A percentile compares a stretch with the other conserved stretches of the same genome.
Conservation (phyloP, 176 grass and related monocot species). For the Tillandsia fasciculata region DNA sequence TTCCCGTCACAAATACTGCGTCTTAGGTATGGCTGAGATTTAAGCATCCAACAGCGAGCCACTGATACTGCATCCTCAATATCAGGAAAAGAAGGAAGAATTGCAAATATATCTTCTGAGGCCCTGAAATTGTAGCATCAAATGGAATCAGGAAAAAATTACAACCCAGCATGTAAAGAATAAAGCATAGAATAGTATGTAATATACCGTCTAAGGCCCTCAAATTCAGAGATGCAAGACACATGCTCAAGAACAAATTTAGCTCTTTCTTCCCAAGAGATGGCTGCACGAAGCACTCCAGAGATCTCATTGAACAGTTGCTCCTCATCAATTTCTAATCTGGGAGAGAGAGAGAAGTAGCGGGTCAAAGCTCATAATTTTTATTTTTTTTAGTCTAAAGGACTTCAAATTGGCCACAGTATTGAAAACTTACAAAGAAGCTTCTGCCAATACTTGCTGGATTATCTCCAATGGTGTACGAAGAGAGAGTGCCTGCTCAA, state of each 20-base stretch:
- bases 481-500: slow-evolving; percentile 46
- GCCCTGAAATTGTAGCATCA: slow-evolving; percentile 42
- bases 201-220: slow-evolving; percentile 52
- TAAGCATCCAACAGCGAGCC: slow-evolving; percentile 62
- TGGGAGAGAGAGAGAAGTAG: slow-evolving; percentile 28
- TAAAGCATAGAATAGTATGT: slow-evolving; percentile 1
- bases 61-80: slow-evolving; percentile 39
- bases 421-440: slow-evolving; percentile 52
- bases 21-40: slow-evolving; percentile 50
- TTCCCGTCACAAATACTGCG: slow-evolving; percentile 17
- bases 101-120: slow-evolving; percentile 45
- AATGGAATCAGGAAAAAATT: slow-evolving; percentile 3
- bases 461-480: slow-evolving; percentile 37
- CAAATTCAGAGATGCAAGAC: slow-evolving; percentile 64
- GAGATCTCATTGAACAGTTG: slow-evolving; percentile 49
- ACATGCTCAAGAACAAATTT: slow-evolving; percentile 41
- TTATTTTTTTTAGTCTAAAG: too few relatives aligned
- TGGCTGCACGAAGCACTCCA: slow-evolving; percentile 37
- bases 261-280: slow-evolving; percentile 69
- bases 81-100: slow-evolving; percentile 48
- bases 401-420: not conserved
- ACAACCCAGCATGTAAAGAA: slow-evolving; percentile 7
- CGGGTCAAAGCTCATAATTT: not conserved
- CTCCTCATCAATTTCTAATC: slow-evolving; percentile 72
- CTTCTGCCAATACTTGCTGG: slow-evolving; percentile 51